Conservation (phyloP, 805 yeast genomes). For the Tetrapisispora namnaoensis region DNA sequence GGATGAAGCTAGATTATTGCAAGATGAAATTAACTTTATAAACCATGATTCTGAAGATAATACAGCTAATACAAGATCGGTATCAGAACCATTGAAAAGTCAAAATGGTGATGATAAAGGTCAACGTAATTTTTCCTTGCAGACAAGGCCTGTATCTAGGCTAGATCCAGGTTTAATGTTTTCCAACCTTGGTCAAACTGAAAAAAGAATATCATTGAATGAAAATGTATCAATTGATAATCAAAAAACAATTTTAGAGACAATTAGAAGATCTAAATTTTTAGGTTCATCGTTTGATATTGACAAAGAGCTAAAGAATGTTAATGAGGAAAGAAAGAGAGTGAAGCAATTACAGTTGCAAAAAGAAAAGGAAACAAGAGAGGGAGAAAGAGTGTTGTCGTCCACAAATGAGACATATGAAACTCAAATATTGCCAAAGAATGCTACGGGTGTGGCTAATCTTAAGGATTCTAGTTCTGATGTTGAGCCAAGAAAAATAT, state of each 20-base stretch:
- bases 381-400: constrained; percentile 8
- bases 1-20: constrained; percentile 16
- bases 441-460: constrained; percentile 19
- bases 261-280: constrained; percentile 37
- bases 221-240: constrained; percentile 17
- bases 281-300: constrained; percentile 35
- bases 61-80: constrained; percentile 24
- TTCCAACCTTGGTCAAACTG: constrained; percentile 14
- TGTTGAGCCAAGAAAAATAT: constrained; percentile 40
- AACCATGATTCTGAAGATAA: constrained; percentile 7
- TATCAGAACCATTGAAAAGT: constrained; percentile 30
- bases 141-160: constrained; percentile 35
- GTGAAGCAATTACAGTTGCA: not conserved
- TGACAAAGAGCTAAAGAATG: constrained; percentile 23
- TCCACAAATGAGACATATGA: constrained; percentile 11
- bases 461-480: constrained; percentile 10
- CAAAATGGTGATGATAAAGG: constrained; percentile 25
- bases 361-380: constrained; percentile 2
- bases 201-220: constrained; percentile 15
- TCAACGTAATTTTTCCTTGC: constrained; percentile 32
- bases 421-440: constrained; percentile 20
- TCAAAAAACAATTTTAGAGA: constrained; percentile 31
- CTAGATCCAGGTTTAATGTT: constrained; percentile 35
- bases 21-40: constrained; percentile 7
- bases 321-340: constrained; percentile 4